Base-by-base conservation (phyloP, 306 rosid genomes). In the Cucurbita ficifolia region DNA sequence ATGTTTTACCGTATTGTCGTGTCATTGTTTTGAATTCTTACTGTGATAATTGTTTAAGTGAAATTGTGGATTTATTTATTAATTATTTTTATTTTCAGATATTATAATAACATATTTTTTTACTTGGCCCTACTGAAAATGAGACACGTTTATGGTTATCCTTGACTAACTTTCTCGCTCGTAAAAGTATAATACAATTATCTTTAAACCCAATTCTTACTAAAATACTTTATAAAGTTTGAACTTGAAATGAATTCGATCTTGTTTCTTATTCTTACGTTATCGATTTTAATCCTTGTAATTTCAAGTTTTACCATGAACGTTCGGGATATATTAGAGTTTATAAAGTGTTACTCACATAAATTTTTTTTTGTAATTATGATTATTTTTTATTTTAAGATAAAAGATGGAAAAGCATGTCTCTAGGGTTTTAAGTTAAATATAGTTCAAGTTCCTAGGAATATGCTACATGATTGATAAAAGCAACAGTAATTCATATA, bases 391-490 rank as follows among this genome's bases (percentile, higher is more conserved):
- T 59, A 35, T 16, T 56, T 33, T 60, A 14, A 14, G 40, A 18
- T 16, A 2, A 63, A 63, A 63, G 70, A n/a, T 63, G 39, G 50
- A 40, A 63, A 63, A 63, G 17, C 33, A 63, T 9, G 17, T 7
- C 5, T 43, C 10, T 48, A 48, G 12, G 12, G 17, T 18, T 39
- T 63, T 63, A 40, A 48, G 6, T 48, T 48, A 48, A 42, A 39
- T 63, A 63, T 40, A 64, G 71, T 18, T 9, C 71, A 64, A 64
- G 51, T 64, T 42, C 52, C 71, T 64, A 64, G 52, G 29, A 64
- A 40, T 62, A 62, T 62, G 49, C 70, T 36, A 38, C 49, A 62
- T 38, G 49, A 40, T 18, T 64, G 8, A 40, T 42, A 11, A 11
- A 64, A 62, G 70, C 29, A 64, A 42, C 51, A 19, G 12, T 62